Evolutionary conservation across 768 basidiomycete genomes (phyloP), one percentile per base, ranked within the genome.

Genomic region (Lenzites betulinus): DNA sequence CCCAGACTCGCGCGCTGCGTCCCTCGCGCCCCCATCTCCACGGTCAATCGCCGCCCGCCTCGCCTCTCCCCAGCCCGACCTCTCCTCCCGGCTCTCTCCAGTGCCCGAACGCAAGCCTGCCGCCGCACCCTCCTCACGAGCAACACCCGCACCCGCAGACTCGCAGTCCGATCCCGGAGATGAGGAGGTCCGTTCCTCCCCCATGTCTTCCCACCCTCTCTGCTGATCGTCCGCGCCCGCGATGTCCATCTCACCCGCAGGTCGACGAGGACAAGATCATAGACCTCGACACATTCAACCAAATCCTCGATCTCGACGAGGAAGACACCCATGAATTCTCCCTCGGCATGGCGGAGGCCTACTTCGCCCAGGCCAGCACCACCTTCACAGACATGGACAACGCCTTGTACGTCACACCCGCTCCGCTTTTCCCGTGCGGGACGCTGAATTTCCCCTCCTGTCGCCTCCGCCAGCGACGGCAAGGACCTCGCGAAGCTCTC

Each of bases 291-390:
- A 88, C 83, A 18, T 93, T 99, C 72, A 67, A 73, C 6, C 96
- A 98, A 75, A 86, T 98, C 64, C 81, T 95, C 64, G 95, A 98
- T 53, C 84, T 98, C 68, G 97, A 93, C 71, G 95, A 94, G 9
- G 91, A 86, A n/a, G 89, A 85, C 58, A 76, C 77, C 5, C 80
- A 78, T 57, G 87, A 88, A 7, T 99, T 98, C 74, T 90, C 89
- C 16, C 77, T 77, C 58, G 84, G 76, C 41, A 95, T 98, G 87
- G 88, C 88, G 15, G 72, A 76, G 67, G 90, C 85, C 1, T 99
- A 91, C 74, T 91, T 95, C 70, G 73, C 75, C 1, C 97, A 99
- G 73, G 93, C 92, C 0, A 79, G 78, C 16, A 67, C 76, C 20
- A 96, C 93, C 0, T 93, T 99, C 60, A 70, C 75, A 9, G 74